Base-by-base conservation (phyloP, 2,329 filamentous ascomycete species). In the Sporothrix variecibatus region DNA sequence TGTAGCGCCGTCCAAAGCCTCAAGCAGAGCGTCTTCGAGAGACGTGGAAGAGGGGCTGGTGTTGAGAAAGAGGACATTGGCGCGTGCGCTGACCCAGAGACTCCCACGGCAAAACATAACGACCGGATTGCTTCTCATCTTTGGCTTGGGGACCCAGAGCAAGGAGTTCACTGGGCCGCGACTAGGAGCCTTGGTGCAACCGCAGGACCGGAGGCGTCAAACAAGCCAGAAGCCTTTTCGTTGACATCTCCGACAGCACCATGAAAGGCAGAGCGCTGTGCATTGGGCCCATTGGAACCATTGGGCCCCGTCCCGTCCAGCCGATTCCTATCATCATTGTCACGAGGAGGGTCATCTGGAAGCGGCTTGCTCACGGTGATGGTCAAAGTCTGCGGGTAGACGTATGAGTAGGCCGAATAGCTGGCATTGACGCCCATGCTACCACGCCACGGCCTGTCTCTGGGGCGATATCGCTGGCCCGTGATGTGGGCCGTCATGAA, bases 11-110 rank as follows among this genome's bases (percentile, higher is more conserved):
- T 53, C 49, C 11, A 82, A 28, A 6, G 70, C 73, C 26, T 79
- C 77, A 17, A 75, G 67, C 0, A 83, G 73, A 3, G 76, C 62
- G 17, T 78, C 78, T 74, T 82, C 81, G 1, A 83, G 74, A 3
- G 43, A 40, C 1, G 69, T 75, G 5, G 56, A 71, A 9, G 69
- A 62, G 1, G 65, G 72, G 8, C 31, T 46, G 26, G 77, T 74
- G 65, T 83, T 80, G 17, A 84, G 53, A 20, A 83, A 77, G 17
- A 84, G 76, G 9, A 83, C 79, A 20, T 80, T 76, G 12, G 77
- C 78, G 53, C 76, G 77, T 1, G 74, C 71, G 3, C 77, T 74
- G 20, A 76, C 72, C 82, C 83, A 84, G 15, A 83, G 65, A 26
- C 81, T 82, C 6, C 78, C 82, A 3, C 79, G 81, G 31, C 80